Evolutionary conservation across 73 alveolate species (phyloP).

Genomic region (Paramecium sexaurelia): DNA sequence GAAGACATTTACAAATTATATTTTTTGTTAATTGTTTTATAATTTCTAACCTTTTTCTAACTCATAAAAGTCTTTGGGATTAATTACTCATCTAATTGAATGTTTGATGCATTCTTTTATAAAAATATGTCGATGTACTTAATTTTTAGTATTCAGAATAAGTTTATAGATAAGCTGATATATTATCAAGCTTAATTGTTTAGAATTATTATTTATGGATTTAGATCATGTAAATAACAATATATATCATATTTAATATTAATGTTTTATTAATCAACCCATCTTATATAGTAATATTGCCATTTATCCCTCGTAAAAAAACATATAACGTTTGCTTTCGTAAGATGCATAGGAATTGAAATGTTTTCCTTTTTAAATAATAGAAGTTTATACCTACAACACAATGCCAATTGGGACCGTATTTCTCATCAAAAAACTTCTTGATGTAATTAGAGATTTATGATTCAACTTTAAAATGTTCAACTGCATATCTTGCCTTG

Average conservation of each 20-base stretch:
- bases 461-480: constrained; percentile 87
- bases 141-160: too few relatives aligned
- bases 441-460: constrained; percentile 90
- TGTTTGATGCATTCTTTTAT: too few relatives aligned
- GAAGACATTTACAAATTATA: too few relatives aligned
- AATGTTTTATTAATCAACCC: constrained; percentile 60
- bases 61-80: too few relatives aligned
- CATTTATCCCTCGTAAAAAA: constrained; percentile 96
- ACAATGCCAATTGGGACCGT: constrained; percentile 91
- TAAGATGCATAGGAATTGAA: constrained; percentile 93
- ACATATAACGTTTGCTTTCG: constrained; percentile 94
- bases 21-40: too few relatives aligned
- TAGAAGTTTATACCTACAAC: constrained; percentile 51
- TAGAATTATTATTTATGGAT: not conserved
- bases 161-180: too few relatives aligned
- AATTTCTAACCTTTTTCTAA: too few relatives aligned
- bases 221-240: not conserved
- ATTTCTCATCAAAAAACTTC: constrained; percentile 94
- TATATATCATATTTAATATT: not conserved
- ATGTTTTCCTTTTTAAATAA: constrained; percentile 83
- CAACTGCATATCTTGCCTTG: constrained; percentile 79
- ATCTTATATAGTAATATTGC: constrained; percentile 93
- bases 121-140: too few relatives aligned
- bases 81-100: too few relatives aligned
- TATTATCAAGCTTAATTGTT: too few relatives aligned